These are phyloP conservation scores for Somion occarium DNA, from an alignment of 1,284 basidiomycete genomes.

Conservation along the genomic window DNA sequence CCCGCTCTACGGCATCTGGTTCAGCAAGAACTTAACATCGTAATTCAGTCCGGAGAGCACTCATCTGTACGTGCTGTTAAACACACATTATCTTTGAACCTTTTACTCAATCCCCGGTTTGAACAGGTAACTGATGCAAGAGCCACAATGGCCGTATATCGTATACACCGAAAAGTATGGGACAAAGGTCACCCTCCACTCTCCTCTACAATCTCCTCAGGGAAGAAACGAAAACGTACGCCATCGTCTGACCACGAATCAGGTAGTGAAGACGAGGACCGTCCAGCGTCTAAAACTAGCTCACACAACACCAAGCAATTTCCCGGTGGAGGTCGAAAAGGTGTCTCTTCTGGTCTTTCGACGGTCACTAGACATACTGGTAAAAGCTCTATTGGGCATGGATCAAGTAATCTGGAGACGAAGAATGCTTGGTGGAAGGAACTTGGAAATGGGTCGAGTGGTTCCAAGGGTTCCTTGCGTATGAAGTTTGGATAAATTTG, in stretches of 20 bases:
- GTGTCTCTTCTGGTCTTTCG: conserved; percentile 71
- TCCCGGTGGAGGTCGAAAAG: conserved; percentile 57
- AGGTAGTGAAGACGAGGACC: conserved; percentile 17
- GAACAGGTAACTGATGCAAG: conserved; percentile 85
- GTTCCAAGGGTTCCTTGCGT: conserved; percentile 17
- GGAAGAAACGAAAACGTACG: conserved; percentile 24
- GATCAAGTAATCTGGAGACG: conserved; percentile 10
- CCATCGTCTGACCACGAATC: conserved; percentile 8
- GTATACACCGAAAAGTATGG: conserved; percentile 85
- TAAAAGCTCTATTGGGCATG: not conserved
- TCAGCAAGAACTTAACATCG: conserved; percentile 75
- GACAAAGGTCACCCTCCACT: conserved; percentile 45
- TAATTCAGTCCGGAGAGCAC: conserved; percentile 88
- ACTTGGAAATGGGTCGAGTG: conserved; percentile 20
- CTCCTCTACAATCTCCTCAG: not conserved
- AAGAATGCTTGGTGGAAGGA: conserved; percentile 47
- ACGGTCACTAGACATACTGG: conserved; percentile 42
- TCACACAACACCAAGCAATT: too few relatives aligned
- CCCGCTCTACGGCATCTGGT: conserved; percentile 81
- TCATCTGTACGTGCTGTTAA: conserved; percentile 57
- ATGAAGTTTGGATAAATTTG: conserved; percentile 1
- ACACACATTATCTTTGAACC: not conserved
- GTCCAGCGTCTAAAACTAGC: conserved; percentile 8
- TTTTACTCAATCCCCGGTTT: not conserved
- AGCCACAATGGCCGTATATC: conserved; percentile 94